phyloP scores from a whole-genome alignment of 768 basidiomycete species.

The Kwoniella botswanensis region DNA sequence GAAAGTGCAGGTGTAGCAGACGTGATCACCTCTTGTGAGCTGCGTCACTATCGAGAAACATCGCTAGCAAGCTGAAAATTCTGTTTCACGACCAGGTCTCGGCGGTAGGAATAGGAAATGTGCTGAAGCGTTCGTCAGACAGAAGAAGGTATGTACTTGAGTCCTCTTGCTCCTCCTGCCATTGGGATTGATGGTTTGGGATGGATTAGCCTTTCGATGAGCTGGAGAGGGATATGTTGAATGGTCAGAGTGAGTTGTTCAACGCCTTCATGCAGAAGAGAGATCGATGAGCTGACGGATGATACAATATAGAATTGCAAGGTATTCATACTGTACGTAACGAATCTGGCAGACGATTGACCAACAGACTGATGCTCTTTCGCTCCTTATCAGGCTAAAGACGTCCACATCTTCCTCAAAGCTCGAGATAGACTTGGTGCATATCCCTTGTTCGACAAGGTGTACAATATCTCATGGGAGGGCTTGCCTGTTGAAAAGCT shows the following conservation, averaged over 20 bases:
- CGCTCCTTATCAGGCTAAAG: slow-evolving; percentile 52
- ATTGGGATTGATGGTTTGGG: neutral
- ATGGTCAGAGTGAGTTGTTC: slow-evolving; percentile 59
- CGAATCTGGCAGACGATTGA: neutral
- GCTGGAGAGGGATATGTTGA: slow-evolving; percentile 61
- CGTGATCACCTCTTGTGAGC: slow-evolving; percentile 61
- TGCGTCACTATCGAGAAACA: neutral
- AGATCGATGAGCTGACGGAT: neutral
- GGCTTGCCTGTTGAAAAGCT: slow-evolving; percentile 51
- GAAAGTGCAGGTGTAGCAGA: slow-evolving; percentile 62
- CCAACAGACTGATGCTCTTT: neutral
- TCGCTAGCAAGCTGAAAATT: neutral
- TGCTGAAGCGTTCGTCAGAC: slow-evolving; percentile 60
- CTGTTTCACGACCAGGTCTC: slow-evolving; percentile 32
- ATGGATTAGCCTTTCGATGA: slow-evolving; percentile 58
- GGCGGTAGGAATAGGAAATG: slow-evolving; percentile 55
- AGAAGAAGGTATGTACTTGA: slow-evolving; percentile 58
- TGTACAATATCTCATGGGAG: slow-evolving; percentile 57
- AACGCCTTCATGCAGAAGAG: neutral
- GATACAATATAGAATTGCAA: slow-evolving; percentile 56
- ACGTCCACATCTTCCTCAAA: slow-evolving; percentile 61
- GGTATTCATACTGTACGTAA: slow-evolving; percentile 58
- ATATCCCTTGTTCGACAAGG: slow-evolving; percentile 60
- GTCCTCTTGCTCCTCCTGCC: neutral
- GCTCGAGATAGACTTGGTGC: slow-evolving; percentile 56